phyloP scores from a whole-genome alignment of 352 stramenopile genomes.

The Elongisporangium anandrum region DNA sequence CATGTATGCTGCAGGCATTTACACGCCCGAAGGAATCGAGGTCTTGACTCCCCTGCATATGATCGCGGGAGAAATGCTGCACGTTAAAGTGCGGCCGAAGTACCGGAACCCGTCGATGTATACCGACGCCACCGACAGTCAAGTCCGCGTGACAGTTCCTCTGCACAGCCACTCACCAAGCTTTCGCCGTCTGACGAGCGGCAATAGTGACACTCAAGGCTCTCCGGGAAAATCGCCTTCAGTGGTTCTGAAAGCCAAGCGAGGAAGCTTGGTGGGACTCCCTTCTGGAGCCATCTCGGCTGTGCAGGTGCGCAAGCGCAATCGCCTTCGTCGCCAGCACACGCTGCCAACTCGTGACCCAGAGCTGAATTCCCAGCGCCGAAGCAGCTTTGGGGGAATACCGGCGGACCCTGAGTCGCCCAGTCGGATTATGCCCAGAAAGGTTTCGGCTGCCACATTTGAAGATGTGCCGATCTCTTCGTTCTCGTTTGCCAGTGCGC shows the following conservation, averaged over 20 bases:
- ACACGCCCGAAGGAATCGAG: conserved; percentile 45
- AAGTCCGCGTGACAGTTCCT: conserved; percentile 16
- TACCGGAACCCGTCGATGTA: conserved; percentile 19
- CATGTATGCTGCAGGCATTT: conserved; percentile 30
- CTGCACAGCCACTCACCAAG: conserved; percentile 4
- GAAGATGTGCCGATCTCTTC: conserved; percentile 5
- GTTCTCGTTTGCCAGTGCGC: neutral
- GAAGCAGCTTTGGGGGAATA: conserved; percentile 12
- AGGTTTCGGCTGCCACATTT: conserved; percentile 3
- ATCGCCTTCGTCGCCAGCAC: conserved; percentile 20
- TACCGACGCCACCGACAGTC: conserved; percentile 11
- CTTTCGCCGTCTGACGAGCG: conserved; percentile 2
- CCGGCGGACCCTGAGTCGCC: neutral
- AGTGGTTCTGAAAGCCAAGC: neutral
- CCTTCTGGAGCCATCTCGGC: neutral
- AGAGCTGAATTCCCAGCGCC: conserved; percentile 7
- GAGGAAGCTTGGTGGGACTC: neutral
- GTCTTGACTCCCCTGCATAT: conserved; percentile 76
- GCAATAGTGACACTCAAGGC: neutral
- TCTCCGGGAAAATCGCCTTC: neutral
- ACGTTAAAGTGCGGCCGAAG: conserved; percentile 65
- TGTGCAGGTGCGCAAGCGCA: conserved; percentile 6
- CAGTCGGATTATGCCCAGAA: neutral
- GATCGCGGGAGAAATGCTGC: conserved; percentile 57
- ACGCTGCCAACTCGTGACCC: conserved; percentile 14